Evolutionary conservation across 495 filamentous ascomycete genomes (phyloP), one percentile per base, ranked within the genome.

Genomic region (Penicillium daleae): DNA sequence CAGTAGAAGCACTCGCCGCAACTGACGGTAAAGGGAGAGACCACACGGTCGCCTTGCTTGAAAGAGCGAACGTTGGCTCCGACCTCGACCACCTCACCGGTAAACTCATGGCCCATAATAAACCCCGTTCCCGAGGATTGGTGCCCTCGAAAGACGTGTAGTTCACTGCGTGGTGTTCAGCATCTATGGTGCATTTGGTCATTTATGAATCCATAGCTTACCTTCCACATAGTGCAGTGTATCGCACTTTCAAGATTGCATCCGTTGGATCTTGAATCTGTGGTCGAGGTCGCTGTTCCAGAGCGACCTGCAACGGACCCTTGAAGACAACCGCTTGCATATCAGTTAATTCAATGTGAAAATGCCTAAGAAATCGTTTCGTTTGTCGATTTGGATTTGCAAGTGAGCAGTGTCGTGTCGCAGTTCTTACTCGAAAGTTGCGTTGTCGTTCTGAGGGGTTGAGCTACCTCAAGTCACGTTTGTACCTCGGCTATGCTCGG

Each of bases 181-280:
- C 26, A 46, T 51, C 9, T 12, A n/a, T 29, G 2, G 5, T 13
- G 10, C 35, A 22, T 12, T 51, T 0, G 2, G 13, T 6, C 2
- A 10, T 6, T 17, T 12, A 5, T 7, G 13, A 32, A 27, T 29
- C 13, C n/a, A 31, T 42, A 42, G 80, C 81, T 68, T 78, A 92
- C 92, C 90, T 92, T 67, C 93, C 93, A 74, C 93, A 97, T 37
- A 97, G 80, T 17, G 91, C 93, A 3, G 92, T 91, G 62, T 90
- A 89, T 53, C 85, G 81, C 42, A 97, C 90, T 74, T 92, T 93
- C 58, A 97, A 83, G 61, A 98, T 87, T 57, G 90, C 86, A 73
- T 97, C 94, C 52, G 82, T 87, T 6, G 85, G 75, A 15, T 91
- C 81, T 64, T 89, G 76, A 57, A 97, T 87, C 26, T 76, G 62